Conservation (phyloP, 768 basidiomycete species). For the Suillus subaureus region DNA sequence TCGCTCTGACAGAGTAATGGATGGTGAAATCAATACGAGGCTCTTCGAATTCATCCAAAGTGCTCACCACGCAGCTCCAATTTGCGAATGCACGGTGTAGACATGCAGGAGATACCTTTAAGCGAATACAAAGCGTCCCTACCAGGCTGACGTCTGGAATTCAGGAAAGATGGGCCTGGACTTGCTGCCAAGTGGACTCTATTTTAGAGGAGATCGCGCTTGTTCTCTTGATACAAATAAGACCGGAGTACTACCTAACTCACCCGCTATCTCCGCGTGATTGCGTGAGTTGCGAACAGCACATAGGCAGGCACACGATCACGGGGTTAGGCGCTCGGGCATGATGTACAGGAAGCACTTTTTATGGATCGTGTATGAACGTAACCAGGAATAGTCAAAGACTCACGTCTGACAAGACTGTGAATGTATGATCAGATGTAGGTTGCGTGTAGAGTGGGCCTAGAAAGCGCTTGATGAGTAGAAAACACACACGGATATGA, state of each 20-base stretch:
- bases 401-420: slow-evolving; percentile 1
- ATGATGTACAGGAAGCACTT: neutral
- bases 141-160: neutral
- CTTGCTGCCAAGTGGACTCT: neutral
- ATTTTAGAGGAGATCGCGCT: no score
- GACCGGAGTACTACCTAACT: neutral
- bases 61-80: neutral
- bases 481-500: slow-evolving; percentile 3
- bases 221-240: neutral
- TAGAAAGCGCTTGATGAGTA: neutral
- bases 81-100: neutral
- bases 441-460: neutral
- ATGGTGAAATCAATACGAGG: neutral
- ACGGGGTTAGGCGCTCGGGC: neutral
- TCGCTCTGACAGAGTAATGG: neutral
- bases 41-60: neutral
- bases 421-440: neutral
- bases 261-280: neutral
- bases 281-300: neutral
- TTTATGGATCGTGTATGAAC: neutral
- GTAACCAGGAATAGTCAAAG: neutral
- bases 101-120: neutral
- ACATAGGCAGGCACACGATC: neutral
- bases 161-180: neutral
- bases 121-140: neutral